Conservation (phyloP, 1,139 yeast species). For the Torulaspora pretoriensis region DNA sequence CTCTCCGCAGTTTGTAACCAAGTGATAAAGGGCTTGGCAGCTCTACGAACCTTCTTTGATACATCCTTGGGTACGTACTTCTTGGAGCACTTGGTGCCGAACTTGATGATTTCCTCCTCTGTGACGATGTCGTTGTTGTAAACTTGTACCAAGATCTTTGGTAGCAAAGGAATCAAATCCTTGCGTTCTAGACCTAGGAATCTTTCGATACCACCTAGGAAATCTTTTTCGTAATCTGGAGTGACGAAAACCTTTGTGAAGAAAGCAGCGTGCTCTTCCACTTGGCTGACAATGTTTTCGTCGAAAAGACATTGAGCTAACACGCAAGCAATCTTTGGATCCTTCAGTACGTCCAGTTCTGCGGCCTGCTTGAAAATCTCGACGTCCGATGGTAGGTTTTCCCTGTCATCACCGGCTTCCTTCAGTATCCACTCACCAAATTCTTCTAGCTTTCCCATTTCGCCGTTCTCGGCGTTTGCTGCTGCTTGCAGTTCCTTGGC, state of each 20-base stretch:
- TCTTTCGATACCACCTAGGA: conserved; percentile 94
- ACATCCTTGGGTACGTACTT: conserved; percentile 90
- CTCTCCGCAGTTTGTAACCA: conserved; percentile 95
- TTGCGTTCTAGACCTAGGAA: conserved; percentile 80
- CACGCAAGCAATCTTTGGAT: conserved; percentile 81
- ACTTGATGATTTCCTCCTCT: conserved; percentile 73
- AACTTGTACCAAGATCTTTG: conserved; percentile 74
- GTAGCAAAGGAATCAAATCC: conserved; percentile 66
- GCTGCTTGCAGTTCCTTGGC: conserved; percentile 75
- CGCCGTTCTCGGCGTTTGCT: conserved; percentile 42
- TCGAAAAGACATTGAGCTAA: conserved; percentile 87
- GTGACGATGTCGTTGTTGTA: conserved; percentile 80
- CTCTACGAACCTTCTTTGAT: conserved; percentile 90
- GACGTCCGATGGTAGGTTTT: conserved; percentile 68
- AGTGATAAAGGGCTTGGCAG: conserved; percentile 89
- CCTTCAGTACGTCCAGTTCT: conserved; percentile 68
- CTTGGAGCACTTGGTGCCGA: conserved; percentile 93
- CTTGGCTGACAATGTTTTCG: conserved; percentile 68
- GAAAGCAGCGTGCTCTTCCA: conserved; percentile 75
- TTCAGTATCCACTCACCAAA: conserved; percentile 85
- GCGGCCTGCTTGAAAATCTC: conserved; percentile 88
- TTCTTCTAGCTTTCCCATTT: conserved; percentile 50
- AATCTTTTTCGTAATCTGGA: conserved; percentile 72
- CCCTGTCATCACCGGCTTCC: conserved; percentile 50
- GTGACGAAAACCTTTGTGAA: conserved; percentile 69